Base-by-base conservation (phyloP, 2,329 filamentous ascomycete genomes). In the Aureobasidium sp. region DNA sequence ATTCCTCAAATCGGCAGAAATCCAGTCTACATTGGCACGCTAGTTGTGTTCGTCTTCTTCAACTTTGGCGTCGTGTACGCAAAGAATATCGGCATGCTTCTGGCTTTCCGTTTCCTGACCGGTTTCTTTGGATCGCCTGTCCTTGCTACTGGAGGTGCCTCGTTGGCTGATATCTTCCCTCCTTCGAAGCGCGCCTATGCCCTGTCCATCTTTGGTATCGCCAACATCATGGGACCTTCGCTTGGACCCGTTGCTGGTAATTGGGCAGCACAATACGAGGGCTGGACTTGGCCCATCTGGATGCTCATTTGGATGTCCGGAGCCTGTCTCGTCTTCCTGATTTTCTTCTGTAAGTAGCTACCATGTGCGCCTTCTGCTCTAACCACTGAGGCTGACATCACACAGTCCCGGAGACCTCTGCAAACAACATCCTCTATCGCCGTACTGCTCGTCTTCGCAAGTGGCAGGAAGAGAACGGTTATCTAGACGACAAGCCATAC, bases 31-130 rank as follows among this genome's bases (percentile, higher is more conserved):
- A 72, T 82, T 17, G 69, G 71, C 2, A 82, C 80, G 0, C 72
- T 82, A 5, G 67, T 75, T 2, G 66, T 80, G 5, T 83, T 83
- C 68, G 75, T 80, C 39, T 74, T 80, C 39, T 72, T 84, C 53
- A 75, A 81, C 77, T 2, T 72, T 79, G n/a, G 77, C 79, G 0
- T 62, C 15, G 42, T 62, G 1, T 62, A 62, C 17, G 60, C 60
- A 23, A 72, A 71, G 41, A 83, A 82, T 64, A 77, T 84, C 51
- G 78, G 76, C 6, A 81, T 81, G 71, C 41, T 85, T 0, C 70
- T 84, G 0, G 78, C 75, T 2, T 77, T 84, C 44, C 77, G 81
- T 7, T 83, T 82, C 66, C 64, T 84, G 0, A 78, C 78, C 0
- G 81, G 80, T 0, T 80, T 83, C 66, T 75, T 81, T 65, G 79